Conservation (phyloP, 2,329 filamentous ascomycete species). For the Penicillium rolfsii region DNA sequence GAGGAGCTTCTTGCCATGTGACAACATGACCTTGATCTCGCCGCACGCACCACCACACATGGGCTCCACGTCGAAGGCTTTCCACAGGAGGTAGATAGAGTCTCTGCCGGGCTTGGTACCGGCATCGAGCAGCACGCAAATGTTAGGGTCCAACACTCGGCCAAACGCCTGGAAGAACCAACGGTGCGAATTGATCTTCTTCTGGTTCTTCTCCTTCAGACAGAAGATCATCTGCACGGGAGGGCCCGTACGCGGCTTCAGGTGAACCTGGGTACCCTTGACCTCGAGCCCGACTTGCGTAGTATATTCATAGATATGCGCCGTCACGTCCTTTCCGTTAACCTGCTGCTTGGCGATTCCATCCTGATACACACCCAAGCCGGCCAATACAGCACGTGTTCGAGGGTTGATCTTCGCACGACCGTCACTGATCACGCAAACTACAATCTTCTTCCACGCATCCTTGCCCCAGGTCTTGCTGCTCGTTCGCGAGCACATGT, state of each 20-base stretch:
- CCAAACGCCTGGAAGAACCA: slow-evolving; percentile 99
- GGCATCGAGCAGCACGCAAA: slow-evolving; percentile 93
- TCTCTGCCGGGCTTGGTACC: slow-evolving; percentile 92
- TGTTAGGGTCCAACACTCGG: slow-evolving; percentile 87
- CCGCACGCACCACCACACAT: slow-evolving; percentile 98
- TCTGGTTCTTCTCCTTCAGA: slow-evolving; percentile 98
- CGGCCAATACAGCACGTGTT: slow-evolving; percentile 85
- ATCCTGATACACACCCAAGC: slow-evolving; percentile 95
- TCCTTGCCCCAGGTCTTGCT: slow-evolving; percentile 99
- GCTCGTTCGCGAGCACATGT: slow-evolving; percentile 90
- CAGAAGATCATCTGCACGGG: slow-evolving; percentile 98
- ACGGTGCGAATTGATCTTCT: slow-evolving; percentile 99
- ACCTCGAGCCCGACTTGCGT: slow-evolving; percentile 72
- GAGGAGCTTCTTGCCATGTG: slow-evolving; percentile 79
- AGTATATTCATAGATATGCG: slow-evolving; percentile 86
- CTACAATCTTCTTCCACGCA: slow-evolving; percentile 99
- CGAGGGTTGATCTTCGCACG: slow-evolving; percentile 95
- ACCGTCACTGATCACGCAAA: slow-evolving; percentile 95
- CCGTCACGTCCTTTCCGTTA: slow-evolving; percentile 93
- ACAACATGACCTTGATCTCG: slow-evolving; percentile 98
- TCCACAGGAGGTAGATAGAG: slow-evolving; percentile 98
- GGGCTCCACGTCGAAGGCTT: slow-evolving; percentile 94
- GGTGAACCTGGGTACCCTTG: slow-evolving; percentile 83
- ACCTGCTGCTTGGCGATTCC: slow-evolving; percentile 98
- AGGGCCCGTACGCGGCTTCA: slow-evolving; percentile 79